These are phyloP conservation scores for Agroathelia rolfsii DNA, from an alignment of 1,284 basidiomycete species.

Conservation along the genomic window DNA sequence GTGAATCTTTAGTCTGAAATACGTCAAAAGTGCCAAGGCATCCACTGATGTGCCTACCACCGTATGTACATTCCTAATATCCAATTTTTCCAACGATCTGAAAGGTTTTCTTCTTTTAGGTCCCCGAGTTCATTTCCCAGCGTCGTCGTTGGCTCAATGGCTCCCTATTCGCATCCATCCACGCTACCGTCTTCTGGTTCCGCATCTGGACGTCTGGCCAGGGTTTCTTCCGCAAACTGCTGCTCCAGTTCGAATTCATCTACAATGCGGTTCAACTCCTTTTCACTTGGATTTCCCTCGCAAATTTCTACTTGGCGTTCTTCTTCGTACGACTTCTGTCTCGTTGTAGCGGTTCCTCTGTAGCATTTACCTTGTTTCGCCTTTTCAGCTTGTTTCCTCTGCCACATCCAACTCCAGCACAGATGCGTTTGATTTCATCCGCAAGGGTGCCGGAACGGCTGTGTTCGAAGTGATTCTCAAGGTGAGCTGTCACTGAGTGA, in stretches of 20 bases:
- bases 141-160: slow-evolving; percentile 88
- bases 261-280: slow-evolving; percentile 73
- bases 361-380: slow-evolving; percentile 51
- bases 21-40: slow-evolving; percentile 87
- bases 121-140: slow-evolving; percentile 86
- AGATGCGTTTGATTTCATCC: slow-evolving; percentile 76
- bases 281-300: slow-evolving; percentile 78
- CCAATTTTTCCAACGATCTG: slow-evolving; percentile 1
- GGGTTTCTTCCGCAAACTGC: slow-evolving; percentile 73
- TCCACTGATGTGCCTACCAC: slow-evolving; percentile 81
- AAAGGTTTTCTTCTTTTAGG: slow-evolving; percentile 21
- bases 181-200: slow-evolving; percentile 78
- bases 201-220: slow-evolving; percentile 89
- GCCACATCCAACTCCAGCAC: slow-evolving; percentile 49
- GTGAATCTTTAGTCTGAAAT: slow-evolving; percentile 54
- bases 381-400: slow-evolving; percentile 60
- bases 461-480: slow-evolving; percentile 81
- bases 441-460: slow-evolving; percentile 57
- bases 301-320: slow-evolving; percentile 79
- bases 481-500: slow-evolving; percentile 23
- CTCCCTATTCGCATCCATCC: slow-evolving; percentile 77
- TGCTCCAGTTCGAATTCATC: slow-evolving; percentile 74
- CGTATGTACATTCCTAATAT: slow-evolving; percentile 23
- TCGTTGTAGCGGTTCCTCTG: slow-evolving; percentile 9
- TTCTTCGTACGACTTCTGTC: slow-evolving; percentile 52